Base-by-base conservation (phyloP, 352 stramenopile species). In the Saprolegnia parasitica region DNA sequence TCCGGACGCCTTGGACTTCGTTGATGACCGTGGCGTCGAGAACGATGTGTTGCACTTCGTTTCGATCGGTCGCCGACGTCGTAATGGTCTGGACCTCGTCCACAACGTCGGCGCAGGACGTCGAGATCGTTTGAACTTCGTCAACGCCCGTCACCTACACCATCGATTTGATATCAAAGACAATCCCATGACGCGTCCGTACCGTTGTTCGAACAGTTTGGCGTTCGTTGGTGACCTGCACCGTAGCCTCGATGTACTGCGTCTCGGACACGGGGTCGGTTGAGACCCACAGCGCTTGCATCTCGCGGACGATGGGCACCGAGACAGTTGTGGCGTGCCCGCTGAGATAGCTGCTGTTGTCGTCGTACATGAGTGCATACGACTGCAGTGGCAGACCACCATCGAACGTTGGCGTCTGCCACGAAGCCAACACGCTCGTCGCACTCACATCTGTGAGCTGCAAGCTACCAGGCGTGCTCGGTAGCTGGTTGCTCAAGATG, bases 141-240 rank as follows among this genome's bases (percentile, higher is more conserved):
- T 97, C 89, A 13, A 80, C 80, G 5, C 92, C 92, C 0, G 77
- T 83, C 39, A 97, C 52, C 52, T 60, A 60, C 24, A 55, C 3
- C 1, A 60, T 4, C 11, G 35, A 16, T 60, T 24, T 9, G 13
- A 9, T 26, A 24, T 4, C 52, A 11, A 16, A n/a, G 42, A 49
- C 18, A 8, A 15, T 8, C 42, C 3, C 42, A n/a, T 11, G 11
- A 4, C 35, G 11, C 4, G 13, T 60, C 2, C 2, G 24, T 60
- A 60, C 93, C 3, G 73, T 78, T 1, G 84, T 97, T 13, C 93
- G 92, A 1, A 99, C 87, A 8, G 95, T 95, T 73, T 99, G 96
- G 9, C 95, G 76, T 74, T 99, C 96, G 73, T 99, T 99, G 18
- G 83, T 95, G 15, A 99, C 96, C 63, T 95, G 80, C 10, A 98